phyloP scores from a whole-genome alignment of 768 basidiomycete genomes.

The Sporobolomyces pararoseus region DNA sequence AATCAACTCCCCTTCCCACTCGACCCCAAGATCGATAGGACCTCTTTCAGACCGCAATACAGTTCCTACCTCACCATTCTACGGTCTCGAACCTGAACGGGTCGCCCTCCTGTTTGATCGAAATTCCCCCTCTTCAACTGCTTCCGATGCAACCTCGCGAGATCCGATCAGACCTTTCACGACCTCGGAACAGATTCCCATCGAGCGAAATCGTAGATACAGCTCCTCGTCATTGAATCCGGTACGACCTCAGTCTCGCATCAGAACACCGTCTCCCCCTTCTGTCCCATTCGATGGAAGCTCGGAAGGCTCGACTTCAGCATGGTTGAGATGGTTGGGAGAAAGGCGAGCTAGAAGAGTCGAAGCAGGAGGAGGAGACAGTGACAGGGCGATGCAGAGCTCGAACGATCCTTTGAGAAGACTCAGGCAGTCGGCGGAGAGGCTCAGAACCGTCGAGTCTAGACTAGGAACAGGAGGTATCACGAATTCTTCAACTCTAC shows the following conservation, averaged over 20 bases:
- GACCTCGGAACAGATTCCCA: too few relatives aligned
- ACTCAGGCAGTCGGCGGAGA: constrained; percentile 16
- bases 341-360: constrained; percentile 2
- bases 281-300: constrained; percentile 11
- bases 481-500: too few relatives aligned
- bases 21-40: background rate
- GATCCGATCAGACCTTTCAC: background rate
- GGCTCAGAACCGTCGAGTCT: constrained; percentile 2
- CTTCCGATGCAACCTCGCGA: background rate
- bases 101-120: background rate
- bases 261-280: background rate
- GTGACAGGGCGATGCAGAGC: background rate
- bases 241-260: background rate
- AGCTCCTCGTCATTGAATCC: background rate
- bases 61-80: background rate
- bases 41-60: background rate
- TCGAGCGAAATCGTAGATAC: background rate
- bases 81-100: constrained; percentile 7
- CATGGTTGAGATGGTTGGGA: constrained; percentile 20
- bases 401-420: constrained; percentile 11
- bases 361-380: constrained; percentile 4
- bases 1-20: background rate
- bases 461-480: background rate
- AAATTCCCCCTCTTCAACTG: background rate
- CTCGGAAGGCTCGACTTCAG: background rate